Evolutionary conservation across 2,329 filamentous ascomycete genomes (phyloP), one percentile per base, ranked within the genome.

Genomic region (Beauveria varroae): DNA sequence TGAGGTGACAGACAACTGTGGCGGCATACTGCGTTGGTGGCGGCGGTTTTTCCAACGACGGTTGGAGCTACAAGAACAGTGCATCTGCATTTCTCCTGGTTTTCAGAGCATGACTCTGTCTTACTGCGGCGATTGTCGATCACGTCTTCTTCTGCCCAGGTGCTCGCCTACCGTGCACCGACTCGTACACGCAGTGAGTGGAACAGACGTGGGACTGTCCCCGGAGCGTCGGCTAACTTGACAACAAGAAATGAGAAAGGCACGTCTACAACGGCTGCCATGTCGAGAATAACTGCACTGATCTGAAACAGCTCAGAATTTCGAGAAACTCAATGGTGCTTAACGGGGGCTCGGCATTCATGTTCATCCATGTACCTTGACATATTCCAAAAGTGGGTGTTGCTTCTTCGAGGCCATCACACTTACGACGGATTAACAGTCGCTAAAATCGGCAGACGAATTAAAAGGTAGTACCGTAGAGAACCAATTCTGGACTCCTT

Each of bases 11-110:
- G n/a, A n/a, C n/a, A 76, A 74, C 2, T 90, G 87, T 69, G 76
- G 75, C 22, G 86, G 86, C 57, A 87, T 86, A 2, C 71, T 89
- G 62, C 81, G 85, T 63, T 88, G 86, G 86, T 86, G 90, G 73
- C 85, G 90, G 49, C 84, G 81, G 67, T 73, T 77, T 0, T 81
- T 83, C 30, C 67, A 87, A 88, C 68, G 76, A 72, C 34, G 87
- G 87, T 3, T 90, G 86, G 72, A 78, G 82, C 65, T 90, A 90
- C 78, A 91, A 83, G 67, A 82, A 82, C 64, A 74, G 71, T 68
- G 46, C 59, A 61, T 47, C 5, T 44, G n/a, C 20, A 12, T 16
- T 7, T 5, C 34, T 37, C 12, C 34, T 37, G 34, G 34, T 14
- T 14, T 2, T 37, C 34, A 37, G 12, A 37, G 10, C 34, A 37